Conservation (phyloP, 495 filamentous ascomycete genomes). For the Trichocladium uniseriatum region DNA sequence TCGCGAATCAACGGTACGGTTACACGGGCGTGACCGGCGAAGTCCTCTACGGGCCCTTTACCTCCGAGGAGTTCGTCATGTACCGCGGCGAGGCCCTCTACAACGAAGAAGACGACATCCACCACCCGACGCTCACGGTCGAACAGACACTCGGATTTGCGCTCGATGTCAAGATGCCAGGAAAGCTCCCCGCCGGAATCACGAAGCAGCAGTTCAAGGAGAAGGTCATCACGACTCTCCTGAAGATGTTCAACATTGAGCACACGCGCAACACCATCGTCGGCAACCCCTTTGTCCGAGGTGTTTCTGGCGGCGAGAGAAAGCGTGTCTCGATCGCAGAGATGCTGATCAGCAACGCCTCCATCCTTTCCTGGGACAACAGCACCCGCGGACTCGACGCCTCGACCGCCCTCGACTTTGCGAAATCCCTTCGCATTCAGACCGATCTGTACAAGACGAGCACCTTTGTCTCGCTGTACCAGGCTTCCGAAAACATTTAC, state of each 20-base stretch:
- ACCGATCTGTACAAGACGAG: constrained; percentile 72
- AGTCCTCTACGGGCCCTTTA: constrained; percentile 70
- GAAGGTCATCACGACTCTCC: constrained; percentile 56
- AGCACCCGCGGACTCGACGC: constrained; percentile 76
- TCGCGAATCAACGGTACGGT: constrained; percentile 72
- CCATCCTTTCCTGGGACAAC: constrained; percentile 75
- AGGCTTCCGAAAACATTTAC: constrained; percentile 79
- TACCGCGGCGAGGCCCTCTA: constrained; percentile 82
- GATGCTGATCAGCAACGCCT: constrained; percentile 62
- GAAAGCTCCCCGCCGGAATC: constrained; percentile 58
- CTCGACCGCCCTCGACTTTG: constrained; percentile 65
- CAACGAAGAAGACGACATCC: constrained; percentile 75
- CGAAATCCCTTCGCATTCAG: constrained; percentile 64
- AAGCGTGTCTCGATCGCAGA: constrained; percentile 70
- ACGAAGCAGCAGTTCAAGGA: constrained; percentile 61
- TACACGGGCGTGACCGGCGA: constrained; percentile 71
- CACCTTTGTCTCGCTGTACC: constrained; percentile 74
- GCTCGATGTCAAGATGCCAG: constrained; percentile 69
- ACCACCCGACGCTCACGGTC: constrained; percentile 73
- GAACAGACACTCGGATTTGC: constrained; percentile 78
- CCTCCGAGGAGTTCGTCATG: constrained; percentile 44
- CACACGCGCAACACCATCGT: constrained; percentile 75
- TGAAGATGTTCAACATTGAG: constrained; percentile 83
- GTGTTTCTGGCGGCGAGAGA: constrained; percentile 77
- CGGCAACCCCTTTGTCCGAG: constrained; percentile 70